Evolutionary conservation across 2,329 filamentous ascomycete genomes (phyloP), one percentile per base, ranked within the genome.

Genomic region (Fusarium scirpi): DNA sequence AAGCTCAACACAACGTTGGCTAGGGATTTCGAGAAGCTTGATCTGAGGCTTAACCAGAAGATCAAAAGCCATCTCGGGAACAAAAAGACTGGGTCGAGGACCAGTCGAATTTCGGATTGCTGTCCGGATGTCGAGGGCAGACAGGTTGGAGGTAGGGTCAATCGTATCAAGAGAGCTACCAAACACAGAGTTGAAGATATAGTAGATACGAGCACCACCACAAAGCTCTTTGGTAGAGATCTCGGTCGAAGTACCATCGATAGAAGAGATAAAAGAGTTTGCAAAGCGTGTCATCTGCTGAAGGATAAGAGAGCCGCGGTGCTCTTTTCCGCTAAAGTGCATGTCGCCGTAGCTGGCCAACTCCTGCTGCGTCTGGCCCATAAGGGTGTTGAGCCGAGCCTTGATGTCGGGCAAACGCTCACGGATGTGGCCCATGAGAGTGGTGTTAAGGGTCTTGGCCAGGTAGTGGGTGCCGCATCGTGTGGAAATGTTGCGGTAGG

Each of bases 351-450:
- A 99, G 81, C 95, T 97, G 45, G 96, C 96, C 61, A 99, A 87
- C 80, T 99, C 96, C 83, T 99, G 96, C 79, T 99, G 96, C 51
- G 96, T 98, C 82, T 99, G 96, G n/a, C 96, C 96, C 96, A 99
- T 99, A 54, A 99, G 85, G 1, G 96, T 99, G 81, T 99, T 99
- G 67, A 99, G 86, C 58, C 96, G 91, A 52, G 96, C 96, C 83
- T 99, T 99, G 85, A 99, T 99, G 80, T 99, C 96, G 30, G 96
- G 96, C 75, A 99, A 84, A 48, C 96, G 90, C 79, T 99, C 96
- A 65, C 96, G 92, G 78, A 99, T 99, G 78, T 99, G 96, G 24
- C 90, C 84, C 96, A 99, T 98, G 70, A 99, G 86, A 15, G 96
- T 99, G 45, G 91, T 91, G 81, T 98, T 99, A 67, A 99, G 86